These are phyloP conservation scores for Spiromastix sp. DNA, from an alignment of 2,329 filamentous ascomycete species.

Conservation along the genomic window DNA sequence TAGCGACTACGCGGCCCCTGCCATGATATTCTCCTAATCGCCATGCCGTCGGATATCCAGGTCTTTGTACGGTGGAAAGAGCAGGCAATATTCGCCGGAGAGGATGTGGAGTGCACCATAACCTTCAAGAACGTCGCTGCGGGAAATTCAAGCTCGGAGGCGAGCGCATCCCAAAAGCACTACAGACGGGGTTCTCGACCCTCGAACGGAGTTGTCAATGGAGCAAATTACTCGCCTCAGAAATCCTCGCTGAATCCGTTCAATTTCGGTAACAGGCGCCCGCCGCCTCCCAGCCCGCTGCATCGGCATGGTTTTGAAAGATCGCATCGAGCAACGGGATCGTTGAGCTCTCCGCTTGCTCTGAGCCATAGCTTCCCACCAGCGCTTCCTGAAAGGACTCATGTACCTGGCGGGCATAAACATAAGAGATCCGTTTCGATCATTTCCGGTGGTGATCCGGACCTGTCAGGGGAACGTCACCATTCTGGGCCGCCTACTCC, in stretches of 20 bases:
- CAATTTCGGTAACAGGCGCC: conserved; percentile 27
- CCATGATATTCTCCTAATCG: conserved; percentile 4
- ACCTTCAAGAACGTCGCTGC: conserved; percentile 80
- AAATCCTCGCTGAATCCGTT: conserved; percentile 28
- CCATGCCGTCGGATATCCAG: conserved; percentile 61
- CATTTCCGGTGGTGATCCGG: conserved; percentile 60
- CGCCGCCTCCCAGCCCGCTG: conserved; percentile 21
- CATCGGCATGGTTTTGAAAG: conserved; percentile 17
- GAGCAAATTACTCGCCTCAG: conserved; percentile 29
- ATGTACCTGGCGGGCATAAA: conserved; percentile 23
- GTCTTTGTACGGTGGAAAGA: conserved; percentile 94
- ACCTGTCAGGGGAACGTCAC: conserved; percentile 24
- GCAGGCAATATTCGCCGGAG: conserved; percentile 89
- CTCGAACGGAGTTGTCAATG: conserved; percentile 21
- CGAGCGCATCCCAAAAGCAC: conserved; percentile 20
- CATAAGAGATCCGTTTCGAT: conserved; percentile 75
- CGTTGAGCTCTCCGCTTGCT: conserved; percentile 28
- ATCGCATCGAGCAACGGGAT: conserved; percentile 29
- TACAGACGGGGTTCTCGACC: conserved; percentile 29
- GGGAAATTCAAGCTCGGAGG: conserved; percentile 24
- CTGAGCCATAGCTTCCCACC: conserved; percentile 33
- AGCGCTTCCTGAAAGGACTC: conserved; percentile 3
- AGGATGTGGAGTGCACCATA: conserved; percentile 90
- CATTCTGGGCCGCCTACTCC: conserved; percentile 25
- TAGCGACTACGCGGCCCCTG: too few species aligned